phyloP scores from a whole-genome alignment of 768 basidiomycete species.

The Mrakia frigida region DNA sequence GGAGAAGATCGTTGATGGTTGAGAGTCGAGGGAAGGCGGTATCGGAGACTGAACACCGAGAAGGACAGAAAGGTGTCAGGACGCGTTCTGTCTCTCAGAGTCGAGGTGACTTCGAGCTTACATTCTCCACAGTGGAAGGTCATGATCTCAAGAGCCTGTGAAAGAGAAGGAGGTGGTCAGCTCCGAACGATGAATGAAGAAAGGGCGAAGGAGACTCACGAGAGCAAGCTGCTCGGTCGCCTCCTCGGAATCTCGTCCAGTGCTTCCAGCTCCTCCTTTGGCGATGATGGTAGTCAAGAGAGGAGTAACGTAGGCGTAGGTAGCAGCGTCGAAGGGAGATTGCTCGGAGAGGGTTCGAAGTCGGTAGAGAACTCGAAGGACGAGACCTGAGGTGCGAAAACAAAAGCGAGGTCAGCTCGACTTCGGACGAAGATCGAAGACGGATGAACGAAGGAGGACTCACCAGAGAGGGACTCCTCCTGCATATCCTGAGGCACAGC shows the following conservation, averaged over 20 bases:
- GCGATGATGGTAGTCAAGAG: slow-evolving; percentile 64
- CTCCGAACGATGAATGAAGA: slow-evolving; percentile 56
- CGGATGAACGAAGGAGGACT: neutral
- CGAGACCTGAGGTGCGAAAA: slow-evolving; percentile 54
- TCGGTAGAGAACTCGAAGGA: slow-evolving; percentile 79
- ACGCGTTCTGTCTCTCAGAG: neutral
- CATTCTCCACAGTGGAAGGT: slow-evolving; percentile 57
- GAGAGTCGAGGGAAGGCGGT: slow-evolving; percentile 65
- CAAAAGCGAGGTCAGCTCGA: neutral
- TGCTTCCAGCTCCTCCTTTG: slow-evolving; percentile 59
- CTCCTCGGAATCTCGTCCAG: slow-evolving; percentile 58
- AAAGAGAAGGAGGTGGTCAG: slow-evolving; percentile 35
- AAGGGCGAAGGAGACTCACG: slow-evolving; percentile 35
- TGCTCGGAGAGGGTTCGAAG: slow-evolving; percentile 75
- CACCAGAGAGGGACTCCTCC: slow-evolving; percentile 64
- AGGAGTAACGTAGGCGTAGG: slow-evolving; percentile 74
- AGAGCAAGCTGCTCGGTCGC: slow-evolving; percentile 75
- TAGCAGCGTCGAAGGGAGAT: slow-evolving; percentile 73
- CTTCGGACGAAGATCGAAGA: neutral
- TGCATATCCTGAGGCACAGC: slow-evolving; percentile 67
- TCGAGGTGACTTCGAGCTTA: slow-evolving; percentile 43
- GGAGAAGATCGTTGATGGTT: slow-evolving; percentile 64
- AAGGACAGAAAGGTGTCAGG: neutral
- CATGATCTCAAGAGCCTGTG: slow-evolving; percentile 49
- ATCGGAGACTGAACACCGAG: slow-evolving; percentile 55